Evolutionary conservation across 345 rosid species (phyloP), one percentile per base, ranked within the genome.

Genomic region (Stellera chamaejasme): DNA sequence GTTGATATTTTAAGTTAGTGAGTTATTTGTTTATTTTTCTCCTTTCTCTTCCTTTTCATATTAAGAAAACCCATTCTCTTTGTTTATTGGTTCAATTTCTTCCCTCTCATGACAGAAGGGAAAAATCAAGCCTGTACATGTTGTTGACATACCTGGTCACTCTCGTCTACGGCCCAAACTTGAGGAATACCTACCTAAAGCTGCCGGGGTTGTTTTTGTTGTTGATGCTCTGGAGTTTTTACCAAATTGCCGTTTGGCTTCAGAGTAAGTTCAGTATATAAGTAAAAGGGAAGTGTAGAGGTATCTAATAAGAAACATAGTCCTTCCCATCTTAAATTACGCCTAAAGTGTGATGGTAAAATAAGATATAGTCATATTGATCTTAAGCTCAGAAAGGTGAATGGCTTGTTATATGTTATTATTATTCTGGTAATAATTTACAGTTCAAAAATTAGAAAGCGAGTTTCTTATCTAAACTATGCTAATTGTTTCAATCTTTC

Each of bases 81-180:
- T 5, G 10, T 27, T 42, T 5, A 45, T 55, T 62, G 50, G 66
- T 46, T 26, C 36, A 15, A 15, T 39, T 19, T 19, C 1, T 19
- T 19, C 23, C 1, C 23, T 14, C 64, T 43, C 48, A 56, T 66
- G 48, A 64, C 78, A 79, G 97, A 81, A 74, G 48, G 86, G 97
- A 43, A 88, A 84, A 69, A 26, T 71, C 49, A 81, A 78, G 66
- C 93, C 88, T 46, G 79, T 88, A 53, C 97, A 84, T 77, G 75
- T 88, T 69, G 84, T 86, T 72, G 98, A 92, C 72, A 88, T 92
- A 71, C 97, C 98, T 50, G 98, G 98, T 28, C 95, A 88, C 70
- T 78, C 90, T 72, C 91, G 95, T 51, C 87, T 92, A 66, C 83
- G 77, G 65, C 73, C 87, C 36, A 84, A 92, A 70, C 74, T 88